Evolutionary conservation across 805 yeast species (phyloP), one percentile per base, ranked within the genome.

Genomic region (Ascoidea asiatica): DNA sequence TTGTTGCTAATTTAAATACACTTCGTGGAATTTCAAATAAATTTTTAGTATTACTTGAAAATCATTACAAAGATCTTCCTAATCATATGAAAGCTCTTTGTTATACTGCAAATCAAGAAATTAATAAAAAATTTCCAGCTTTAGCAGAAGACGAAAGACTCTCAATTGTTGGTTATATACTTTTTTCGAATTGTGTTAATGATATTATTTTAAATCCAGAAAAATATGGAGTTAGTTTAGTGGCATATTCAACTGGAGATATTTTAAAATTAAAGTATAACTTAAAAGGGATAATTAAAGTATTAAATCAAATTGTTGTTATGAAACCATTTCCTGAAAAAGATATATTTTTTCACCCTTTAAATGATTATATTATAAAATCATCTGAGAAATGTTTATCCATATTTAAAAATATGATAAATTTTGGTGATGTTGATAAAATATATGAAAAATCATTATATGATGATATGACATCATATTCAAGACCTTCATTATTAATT

Each of bases 281-380:
- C 54, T 61, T 87, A 46, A 56, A 61, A 18, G 73, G 73, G 44
- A 64, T 85, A 38, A 63, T 77, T 37, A 70, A 77, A 44, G 76
- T 82, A 8, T 54, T 87, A 44, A 63, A 71, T 33, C 95, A 86
- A 58, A 58, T 84, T 21, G 77, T 82, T 19, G 58, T 77, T 3
- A 75, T 86, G 78, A 69, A 72, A 50, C 75, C 82, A 2, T 87
- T 87, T 61, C 72, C 71, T 8, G 50, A 62, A 1, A 68, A 69
- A 19, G 77, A 82, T 51, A 74, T 79, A 42, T 87, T 76, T 57
- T 61, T 84, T 52, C 88, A 83, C 55, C 95, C 95, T 1, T 65
- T 86, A 55, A 83, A 84, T 58, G 90, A 83, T 39, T 84, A 76
- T 54, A 70, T 87, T 37, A 67, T 63, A 42, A 63, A 72, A n/a